Evolutionary conservation across 768 basidiomycete genomes (phyloP).

Genomic region (Russula brevipes): DNA sequence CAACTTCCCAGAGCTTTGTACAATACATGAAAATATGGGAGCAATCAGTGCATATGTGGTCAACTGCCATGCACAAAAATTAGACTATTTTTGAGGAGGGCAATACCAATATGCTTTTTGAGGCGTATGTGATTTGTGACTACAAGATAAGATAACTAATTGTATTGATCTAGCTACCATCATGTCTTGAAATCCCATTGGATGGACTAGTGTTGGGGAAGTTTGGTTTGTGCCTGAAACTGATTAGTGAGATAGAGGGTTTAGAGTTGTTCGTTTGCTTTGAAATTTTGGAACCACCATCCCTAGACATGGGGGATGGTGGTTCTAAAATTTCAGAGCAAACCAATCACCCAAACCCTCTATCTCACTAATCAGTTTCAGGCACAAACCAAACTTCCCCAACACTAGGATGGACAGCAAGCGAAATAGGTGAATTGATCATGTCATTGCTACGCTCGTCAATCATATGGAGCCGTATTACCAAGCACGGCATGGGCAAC

Average conservation of each 20-base stretch:
- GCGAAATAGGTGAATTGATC: background rate
- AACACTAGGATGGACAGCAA: no score
- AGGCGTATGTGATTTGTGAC: background rate
- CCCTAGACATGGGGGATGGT: no score
- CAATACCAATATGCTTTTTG: background rate
- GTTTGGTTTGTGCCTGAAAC: no score
- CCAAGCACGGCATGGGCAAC: background rate
- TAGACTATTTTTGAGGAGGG: background rate
- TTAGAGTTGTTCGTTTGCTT: no score
- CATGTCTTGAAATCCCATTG: background rate
- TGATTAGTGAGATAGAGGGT: no score
- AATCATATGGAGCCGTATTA: background rate
- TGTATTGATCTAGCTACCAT: slow-evolving; percentile 1
- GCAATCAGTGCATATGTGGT: background rate
- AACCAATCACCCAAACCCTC: no score
- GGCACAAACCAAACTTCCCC: no score
- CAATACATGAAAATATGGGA: background rate
- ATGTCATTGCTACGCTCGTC: background rate
- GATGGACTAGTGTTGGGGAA: no score
- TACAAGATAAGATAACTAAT: background rate
- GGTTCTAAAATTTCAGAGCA: no score
- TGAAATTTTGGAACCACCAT: no score
- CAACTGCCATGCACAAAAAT: background rate
- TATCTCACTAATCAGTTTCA: no score
- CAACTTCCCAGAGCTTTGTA: background rate